phyloP scores from a whole-genome alignment of 2,329 filamentous ascomycete genomes.

The Plectosphaerella sp. region DNA sequence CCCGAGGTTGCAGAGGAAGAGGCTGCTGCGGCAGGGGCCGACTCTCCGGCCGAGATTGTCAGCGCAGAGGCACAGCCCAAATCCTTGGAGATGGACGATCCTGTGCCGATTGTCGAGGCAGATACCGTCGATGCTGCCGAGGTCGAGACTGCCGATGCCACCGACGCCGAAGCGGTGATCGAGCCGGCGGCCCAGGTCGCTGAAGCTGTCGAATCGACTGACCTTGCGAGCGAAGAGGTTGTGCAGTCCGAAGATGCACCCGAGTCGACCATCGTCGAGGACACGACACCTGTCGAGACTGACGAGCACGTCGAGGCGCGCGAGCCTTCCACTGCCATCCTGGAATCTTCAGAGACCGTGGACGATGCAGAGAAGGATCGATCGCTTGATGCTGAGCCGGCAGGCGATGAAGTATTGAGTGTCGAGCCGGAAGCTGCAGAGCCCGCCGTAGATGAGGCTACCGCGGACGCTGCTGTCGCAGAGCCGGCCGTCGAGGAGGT shows the following conservation, averaged over 20 bases:
- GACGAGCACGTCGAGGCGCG: too few species aligned
- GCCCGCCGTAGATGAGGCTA: neutral
- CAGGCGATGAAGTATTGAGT: too few species aligned
- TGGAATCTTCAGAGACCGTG: neutral
- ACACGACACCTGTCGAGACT: too few species aligned
- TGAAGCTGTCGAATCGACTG: neutral
- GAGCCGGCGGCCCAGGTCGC: neutral
- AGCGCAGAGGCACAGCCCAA: too few species aligned
- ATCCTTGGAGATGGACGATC: too few species aligned
- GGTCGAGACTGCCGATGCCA: neutral
- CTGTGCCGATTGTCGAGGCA: too few species aligned
- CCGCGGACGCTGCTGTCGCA: neutral
- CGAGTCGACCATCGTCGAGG: neutral
- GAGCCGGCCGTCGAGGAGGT: neutral
- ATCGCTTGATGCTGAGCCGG: too few species aligned
- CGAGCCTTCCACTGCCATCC: neutral
- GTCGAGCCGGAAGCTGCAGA: neutral
- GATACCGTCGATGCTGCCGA: neutral
- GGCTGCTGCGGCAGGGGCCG: neutral
- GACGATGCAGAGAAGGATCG: neutral
- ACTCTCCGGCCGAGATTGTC: neutral
- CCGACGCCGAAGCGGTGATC: neutral
- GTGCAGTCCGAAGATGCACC: neutral
- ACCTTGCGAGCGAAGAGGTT: neutral
- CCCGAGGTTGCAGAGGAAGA: constrained; percentile 9